Conservation (phyloP, 208 protist species). For the Crithidia sp. region DNA sequence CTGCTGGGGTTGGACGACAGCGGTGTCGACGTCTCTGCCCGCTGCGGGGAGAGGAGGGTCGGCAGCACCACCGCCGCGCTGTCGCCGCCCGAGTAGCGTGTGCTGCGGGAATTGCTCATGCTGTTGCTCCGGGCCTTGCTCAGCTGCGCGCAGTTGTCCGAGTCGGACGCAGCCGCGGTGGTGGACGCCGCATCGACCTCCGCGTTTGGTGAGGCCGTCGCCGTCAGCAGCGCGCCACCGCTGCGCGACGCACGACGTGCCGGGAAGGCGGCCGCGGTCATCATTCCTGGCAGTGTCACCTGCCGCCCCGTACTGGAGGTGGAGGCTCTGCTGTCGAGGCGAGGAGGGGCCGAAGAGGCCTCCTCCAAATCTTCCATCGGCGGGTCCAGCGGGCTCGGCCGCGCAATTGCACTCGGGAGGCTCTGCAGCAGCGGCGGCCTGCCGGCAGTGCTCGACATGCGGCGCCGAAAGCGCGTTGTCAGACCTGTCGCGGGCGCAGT, state of each 20-base stretch:
- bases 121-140: background rate
- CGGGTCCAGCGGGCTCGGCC: conserved; percentile 1
- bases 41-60: background rate
- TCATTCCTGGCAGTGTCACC: conserved; percentile 6
- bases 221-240: background rate
- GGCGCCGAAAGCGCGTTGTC: background rate
- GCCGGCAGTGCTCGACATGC: background rate
- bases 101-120: background rate
- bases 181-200: background rate
- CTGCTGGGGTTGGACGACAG: background rate
- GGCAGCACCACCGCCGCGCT: conserved; percentile 3
- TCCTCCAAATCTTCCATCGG: background rate
- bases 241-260: conserved; percentile 1
- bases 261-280: background rate
- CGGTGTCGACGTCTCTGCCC: conserved; percentile 1
- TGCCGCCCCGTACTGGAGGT: background rate
- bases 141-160: background rate
- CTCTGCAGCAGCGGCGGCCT: background rate
- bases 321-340: background rate
- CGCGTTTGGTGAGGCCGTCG: background rate
- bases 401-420: too few relatives aligned
- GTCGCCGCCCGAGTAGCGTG: background rate
- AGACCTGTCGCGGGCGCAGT: background rate
- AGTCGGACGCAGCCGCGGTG: background rate
- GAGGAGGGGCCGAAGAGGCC: background rate